Evolutionary conservation across 2,329 filamentous ascomycete genomes (phyloP), one percentile per base, ranked within the genome.

Genomic region (Trichophyton schoenleinii): DNA sequence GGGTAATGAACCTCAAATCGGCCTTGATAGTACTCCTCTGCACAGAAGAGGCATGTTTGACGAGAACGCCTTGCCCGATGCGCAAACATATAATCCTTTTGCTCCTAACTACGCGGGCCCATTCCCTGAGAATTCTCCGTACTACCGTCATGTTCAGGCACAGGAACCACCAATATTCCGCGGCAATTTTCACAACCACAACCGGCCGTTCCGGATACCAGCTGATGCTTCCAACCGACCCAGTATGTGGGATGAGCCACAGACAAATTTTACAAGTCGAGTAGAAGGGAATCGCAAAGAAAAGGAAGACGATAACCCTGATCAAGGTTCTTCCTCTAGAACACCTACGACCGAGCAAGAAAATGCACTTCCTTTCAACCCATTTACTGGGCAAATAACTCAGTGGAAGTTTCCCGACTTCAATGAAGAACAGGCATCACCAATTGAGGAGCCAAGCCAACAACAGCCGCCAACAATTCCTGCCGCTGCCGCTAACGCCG

Each of bases 61-160:
- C 18, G 52, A 36, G 7, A 36, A 55, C 13, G 15, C 52, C 31
- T 9, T 55, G 2, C 52, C 28, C 34, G 52, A 55, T 4, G 9
- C 52, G 9, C 52, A 55, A 36, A 55, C 52, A 18, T 55, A 8
- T 55, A 55, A 55, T 18, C 52, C 52, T 25, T 55, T 55, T 55
- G 52, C 52, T 9, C 52, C 52, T 3, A 55, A 55, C 13, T 55
- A 55, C 28, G n/a, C n/a, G 9, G 52, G 52, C 25, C 13, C 28
- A 36, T 55, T 36, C 11, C 52, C 52, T 15, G 52, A 55, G 3
- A 55, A 36, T 18, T 18, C 52, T 11, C 15, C 52, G 9, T 36
- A 36, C 15, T n/a, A 13, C 13, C 28, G 7, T 5, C 31, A 25
- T 28, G 28, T 4, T 36, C 52, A 28, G 8, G 52, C 8, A 13